Evolutionary conservation across 108 stramenopile genomes (phyloP).

Genomic region (Nitzschia sp.): DNA sequence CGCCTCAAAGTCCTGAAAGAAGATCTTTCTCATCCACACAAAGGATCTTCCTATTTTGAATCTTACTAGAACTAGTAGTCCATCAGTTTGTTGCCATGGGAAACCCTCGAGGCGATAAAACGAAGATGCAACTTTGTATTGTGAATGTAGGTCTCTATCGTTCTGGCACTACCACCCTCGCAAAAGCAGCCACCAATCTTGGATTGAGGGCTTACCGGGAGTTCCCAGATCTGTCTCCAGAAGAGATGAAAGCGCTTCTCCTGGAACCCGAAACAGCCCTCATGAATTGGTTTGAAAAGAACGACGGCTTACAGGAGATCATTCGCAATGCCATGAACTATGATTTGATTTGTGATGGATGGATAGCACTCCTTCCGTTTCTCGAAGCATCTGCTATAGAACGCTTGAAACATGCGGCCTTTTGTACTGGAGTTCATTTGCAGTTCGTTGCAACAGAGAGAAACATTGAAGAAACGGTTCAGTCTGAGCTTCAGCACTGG

Average conservation of each 20-base stretch:
- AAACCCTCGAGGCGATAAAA: no score
- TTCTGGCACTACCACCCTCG: constrained; percentile 44
- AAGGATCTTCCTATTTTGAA: no score
- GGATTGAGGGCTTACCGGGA: constrained; percentile 12
- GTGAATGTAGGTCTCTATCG: constrained; percentile 52
- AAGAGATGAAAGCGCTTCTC: constrained; percentile 21
- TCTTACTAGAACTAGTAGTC: no score
- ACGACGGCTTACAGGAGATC: constrained; percentile 10
- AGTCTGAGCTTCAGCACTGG: constrained; percentile 50
- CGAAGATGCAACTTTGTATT: no score
- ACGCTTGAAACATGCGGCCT: not conserved
- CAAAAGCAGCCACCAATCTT: constrained; percentile 12
- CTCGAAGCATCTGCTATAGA: not conserved
- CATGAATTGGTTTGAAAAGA: not conserved
- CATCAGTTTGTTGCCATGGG: no score
- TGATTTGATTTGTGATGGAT: constrained; percentile 43
- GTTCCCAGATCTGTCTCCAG: constrained; percentile 10
- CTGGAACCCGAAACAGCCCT: constrained; percentile 24
- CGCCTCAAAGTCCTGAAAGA: no score
- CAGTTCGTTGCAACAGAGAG: constrained; percentile 33
- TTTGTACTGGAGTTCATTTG: constrained; percentile 12
- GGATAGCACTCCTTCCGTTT: constrained; percentile 28
- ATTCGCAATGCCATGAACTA: not conserved
- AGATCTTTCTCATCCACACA: no score
- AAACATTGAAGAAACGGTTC: constrained; percentile 15